Base-by-base conservation (phyloP, 768 basidiomycete species). In the Hysterangium stoloniferum region DNA sequence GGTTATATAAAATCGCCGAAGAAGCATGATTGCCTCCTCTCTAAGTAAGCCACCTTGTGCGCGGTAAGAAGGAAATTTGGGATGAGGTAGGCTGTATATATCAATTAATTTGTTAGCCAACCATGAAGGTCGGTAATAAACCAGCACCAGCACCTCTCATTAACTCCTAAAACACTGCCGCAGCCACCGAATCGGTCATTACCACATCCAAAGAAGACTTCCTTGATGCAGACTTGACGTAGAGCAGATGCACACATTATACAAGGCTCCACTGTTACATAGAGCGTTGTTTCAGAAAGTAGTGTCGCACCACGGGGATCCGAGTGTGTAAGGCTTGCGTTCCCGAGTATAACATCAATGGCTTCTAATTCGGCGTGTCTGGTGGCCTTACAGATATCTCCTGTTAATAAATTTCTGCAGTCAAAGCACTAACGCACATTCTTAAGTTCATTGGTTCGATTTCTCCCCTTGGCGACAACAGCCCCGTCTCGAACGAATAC, bases 221-320 rank as follows among this genome's bases (percentile, higher is more conserved):
- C 75, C 52, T 80, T 82, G 58, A 99, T 90, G 13, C 94, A 94
- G 55, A 95, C 67, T 67, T 98, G 96, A 48, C 95, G 78, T 29
- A 99, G 75, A 9, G 95, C 96, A 20, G 90, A 92, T 11, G 93
- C 91, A 57, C 96, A 99, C 96, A 98, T 98, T 64, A 98, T 92
- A 67, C 96, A 99, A 0, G 95, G 96, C 67, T 99, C 95, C 47
- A 99, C 96, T 4, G 96, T 99, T 45, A 98, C 96, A 64, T 98
- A 99, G 25, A 98, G 79, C 2, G 80, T 87, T 19, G 90, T 94
- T 8, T 78, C 72, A 1, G 75, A 73, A 15, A 99, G 75, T 5
- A 31, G 5, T 24, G 17, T 5, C 3, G 49, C 12, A 20, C 22
- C 37, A 12, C 48, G 48, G n/a, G 36, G 17, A 33, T 40, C 24